Base-by-base conservation (phyloP, 306 rosid species). In the Sicyos edulis region DNA sequence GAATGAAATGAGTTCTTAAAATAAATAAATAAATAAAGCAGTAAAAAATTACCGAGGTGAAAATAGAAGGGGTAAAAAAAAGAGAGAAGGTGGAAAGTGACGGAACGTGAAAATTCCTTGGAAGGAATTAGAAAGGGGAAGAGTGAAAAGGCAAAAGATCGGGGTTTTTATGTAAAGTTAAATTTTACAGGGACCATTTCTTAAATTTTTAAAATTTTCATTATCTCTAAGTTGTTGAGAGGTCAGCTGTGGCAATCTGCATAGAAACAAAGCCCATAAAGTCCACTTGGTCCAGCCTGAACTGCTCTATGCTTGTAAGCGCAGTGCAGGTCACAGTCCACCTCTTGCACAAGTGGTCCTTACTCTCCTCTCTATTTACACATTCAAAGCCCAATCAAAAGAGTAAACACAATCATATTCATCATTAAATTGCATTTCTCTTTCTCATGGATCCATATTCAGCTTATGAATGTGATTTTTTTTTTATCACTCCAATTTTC, bases 41-140 rank as follows among this genome's bases (percentile, higher is more conserved):
- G n/a, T n/a, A n/a, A n/a, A n/a, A n/a, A n/a, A n/a, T n/a, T n/a
- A n/a, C n/a, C n/a, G n/a, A n/a, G n/a, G n/a, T n/a, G 37, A 24
- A 24, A 58, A 22, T 3, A 16, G 1, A 4, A 24, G 40, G n/a
- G n/a, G 53, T 24, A 55, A 10, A 2, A 56, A 1, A 21, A 10
- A 7, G 24, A 54, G 62, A 62, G 16, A 58, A 64, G 70, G 47
- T 69, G 72, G 96, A 85, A 84, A 81, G 86, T 65, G 86, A 88
- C 58, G 76, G 80, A 52, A 78, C 90, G 81, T 9, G 50, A 54
- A 84, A 68, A 87, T 86, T 85, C 89, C 85, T 71, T 68, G 58
- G 76, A 77, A 80, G 58, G 71, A 73, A 79, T 69, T 69, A 69
- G 72, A 81, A 74, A 81, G 62, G 84, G 69, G 79, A 82, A 85